phyloP scores from a whole-genome alignment of 352 stramenopile species.

The Phytopythium boreale region DNA sequence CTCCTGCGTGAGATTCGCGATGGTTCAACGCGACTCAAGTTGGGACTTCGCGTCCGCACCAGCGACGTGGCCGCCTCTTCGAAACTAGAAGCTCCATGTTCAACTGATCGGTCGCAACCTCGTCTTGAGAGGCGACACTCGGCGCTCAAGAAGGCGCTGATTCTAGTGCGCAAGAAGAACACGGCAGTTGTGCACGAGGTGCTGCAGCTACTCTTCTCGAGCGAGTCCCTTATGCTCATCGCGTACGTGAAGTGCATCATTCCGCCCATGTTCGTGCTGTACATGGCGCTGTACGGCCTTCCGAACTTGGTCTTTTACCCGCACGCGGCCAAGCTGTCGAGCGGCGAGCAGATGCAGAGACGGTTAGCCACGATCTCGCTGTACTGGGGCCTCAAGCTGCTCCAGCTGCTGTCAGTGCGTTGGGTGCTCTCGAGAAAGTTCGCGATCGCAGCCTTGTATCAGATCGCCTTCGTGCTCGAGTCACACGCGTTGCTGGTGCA shows the following conservation, averaged over 20 bases:
- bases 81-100: too few relatives aligned
- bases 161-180: slow-evolving; percentile 18
- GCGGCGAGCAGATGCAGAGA: slow-evolving; percentile 13
- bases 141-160: slow-evolving; percentile 6
- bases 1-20: neutral
- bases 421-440: slow-evolving; percentile 20
- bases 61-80: too few relatives aligned
- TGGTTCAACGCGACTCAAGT: neutral
- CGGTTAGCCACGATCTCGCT: slow-evolving; percentile 19
- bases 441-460: slow-evolving; percentile 25
- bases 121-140: neutral
- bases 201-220: slow-evolving; percentile 33
- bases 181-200: slow-evolving; percentile 23
- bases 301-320: slow-evolving; percentile 27
- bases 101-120: neutral
- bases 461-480: slow-evolving; percentile 51
- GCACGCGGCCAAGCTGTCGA: slow-evolving; percentile 14
- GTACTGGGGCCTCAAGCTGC: slow-evolving; percentile 13
- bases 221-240: slow-evolving; percentile 27
- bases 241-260: slow-evolving; percentile 30
- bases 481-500: slow-evolving; percentile 27
- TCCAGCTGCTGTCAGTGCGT: slow-evolving; percentile 14
- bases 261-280: slow-evolving; percentile 27
- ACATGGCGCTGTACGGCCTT: slow-evolving; percentile 20
- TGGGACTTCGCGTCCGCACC: neutral